Percentiles rank a stretch among this genome's conserved stretches.
Conservation (phyloP, 352 stramenopile genomes). For the Globisporangium acanthophoron region DNA sequence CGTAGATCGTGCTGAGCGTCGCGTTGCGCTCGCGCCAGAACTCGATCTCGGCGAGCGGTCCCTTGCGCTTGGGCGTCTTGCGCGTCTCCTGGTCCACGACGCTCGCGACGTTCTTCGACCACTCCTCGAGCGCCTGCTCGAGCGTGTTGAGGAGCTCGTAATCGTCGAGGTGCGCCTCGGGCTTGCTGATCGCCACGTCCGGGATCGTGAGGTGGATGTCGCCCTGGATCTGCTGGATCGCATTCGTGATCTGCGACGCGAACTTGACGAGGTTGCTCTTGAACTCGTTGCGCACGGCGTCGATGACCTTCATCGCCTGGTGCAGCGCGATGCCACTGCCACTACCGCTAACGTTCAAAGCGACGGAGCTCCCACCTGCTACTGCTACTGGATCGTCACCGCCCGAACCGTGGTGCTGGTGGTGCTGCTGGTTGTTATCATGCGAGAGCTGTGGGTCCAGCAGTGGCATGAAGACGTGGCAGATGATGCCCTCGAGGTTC, state of each 20-base stretch:
- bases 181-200: conserved; percentile 87
- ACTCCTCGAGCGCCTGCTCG: conserved; percentile 90
- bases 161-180: conserved; percentile 78
- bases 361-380: neutral
- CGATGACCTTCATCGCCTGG: conserved; percentile 75
- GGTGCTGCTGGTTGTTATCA: conserved; percentile 11
- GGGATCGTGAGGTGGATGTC: conserved; percentile 93
- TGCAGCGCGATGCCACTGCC: conserved; percentile 13
- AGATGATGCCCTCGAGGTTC: conserved; percentile 85
- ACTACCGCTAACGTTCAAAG: neutral
- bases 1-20: conserved; percentile 92
- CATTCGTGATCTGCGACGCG: conserved; percentile 88
- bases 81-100: conserved; percentile 88
- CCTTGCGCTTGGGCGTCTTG: conserved; percentile 86
- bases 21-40: conserved; percentile 95
- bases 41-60: conserved; percentile 93
- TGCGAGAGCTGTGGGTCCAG: conserved; percentile 65
- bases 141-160: conserved; percentile 86
- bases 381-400: neutral
- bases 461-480: conserved; percentile 87
- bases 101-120: conserved; percentile 87
- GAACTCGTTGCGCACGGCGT: conserved; percentile 85
- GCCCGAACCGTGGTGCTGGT: neutral
- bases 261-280: conserved; percentile 91
- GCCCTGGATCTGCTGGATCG: conserved; percentile 92